A percentile compares a stretch with the other conserved stretches of the same genome.
Evolutionary conservation across 805 yeast genomes (phyloP).

Genomic region (Candida railenensis): DNA sequence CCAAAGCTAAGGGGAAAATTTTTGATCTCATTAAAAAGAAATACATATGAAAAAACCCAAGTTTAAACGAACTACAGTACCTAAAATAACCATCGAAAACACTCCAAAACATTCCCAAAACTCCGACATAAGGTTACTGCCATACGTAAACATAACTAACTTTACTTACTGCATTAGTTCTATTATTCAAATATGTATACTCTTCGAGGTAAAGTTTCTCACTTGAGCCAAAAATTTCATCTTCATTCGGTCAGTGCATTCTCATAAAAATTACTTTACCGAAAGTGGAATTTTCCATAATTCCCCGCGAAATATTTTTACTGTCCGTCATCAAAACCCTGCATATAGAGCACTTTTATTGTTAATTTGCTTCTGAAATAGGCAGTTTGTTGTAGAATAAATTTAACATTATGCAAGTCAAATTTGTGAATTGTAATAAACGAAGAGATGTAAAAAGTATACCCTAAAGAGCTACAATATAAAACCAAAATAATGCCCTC

Average conservation of each 20-base stretch:
- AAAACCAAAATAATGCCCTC: constrained; percentile 3
- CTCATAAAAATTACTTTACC: background rate
- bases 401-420: background rate
- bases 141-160: background rate
- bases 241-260: background rate
- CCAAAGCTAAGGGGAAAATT: background rate
- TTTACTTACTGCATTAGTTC: background rate
- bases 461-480: background rate
- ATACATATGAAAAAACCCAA: too few species aligned
- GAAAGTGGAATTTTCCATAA: background rate
- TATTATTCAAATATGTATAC: background rate
- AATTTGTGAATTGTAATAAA: background rate
- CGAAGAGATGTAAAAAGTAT: background rate
- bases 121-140: background rate
- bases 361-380: constrained; percentile 1
- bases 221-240: background rate
- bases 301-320: constrained; percentile 1
- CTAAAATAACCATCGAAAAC: background rate
- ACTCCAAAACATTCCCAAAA: background rate
- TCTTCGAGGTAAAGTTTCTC: background rate
- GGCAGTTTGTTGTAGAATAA: background rate
- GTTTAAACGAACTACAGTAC: too few species aligned
- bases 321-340: background rate
- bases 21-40: background rate
- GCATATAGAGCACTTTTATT: background rate